Base-by-base conservation (phyloP, 176 grass and related monocot genomes). In the Alopecurus myosuroides region DNA sequence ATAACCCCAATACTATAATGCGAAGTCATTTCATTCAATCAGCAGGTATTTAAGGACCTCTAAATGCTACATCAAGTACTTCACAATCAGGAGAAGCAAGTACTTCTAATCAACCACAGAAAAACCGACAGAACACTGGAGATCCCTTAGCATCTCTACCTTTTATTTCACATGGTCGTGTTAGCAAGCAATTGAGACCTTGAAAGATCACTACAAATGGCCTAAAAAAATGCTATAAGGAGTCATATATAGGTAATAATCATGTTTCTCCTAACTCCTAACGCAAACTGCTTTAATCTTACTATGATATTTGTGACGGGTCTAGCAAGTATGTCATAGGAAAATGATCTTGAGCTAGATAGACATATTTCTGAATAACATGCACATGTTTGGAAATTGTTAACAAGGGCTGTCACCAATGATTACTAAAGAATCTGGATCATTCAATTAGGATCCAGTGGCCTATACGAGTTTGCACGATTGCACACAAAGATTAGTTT, bases 171-270 rank as follows among this genome's bases (percentile, higher is more conserved):
- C 41, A 68, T 86, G 55, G 73, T 39, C 53, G 64, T 14, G 30
- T 28, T 77, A 56, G 63, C 74, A 83, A 78, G 7, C 74, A 57
- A 29, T 55, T 23, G 4, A 7, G 80, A 83, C 70, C 72, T 90
- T 86, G 84, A 83, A 86, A 77, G 73, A 78, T 78, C 84, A 56
- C 73, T 90, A 22, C 84, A 86, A 40, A 72, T 74, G 84, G 79
- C 84, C 64, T 51, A 83, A 0, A 79, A 86, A 64, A 90, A 90
- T 19, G 39, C 81, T 45, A 86, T 90, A 78, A 82, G 68, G 84
- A 86, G 88, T 53, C 88, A 90, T 74, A 90, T 90, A 79, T 84
- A 90, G 88, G 88, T 90, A 86, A 86, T 22, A 76, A 82, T 78
- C 42, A 56, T 61, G 22, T 41, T 89, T 89, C 23, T 5, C 18